These are phyloP conservation scores for Rusavskia elegans DNA, from an alignment of 495 filamentous ascomycete species.

Conservation along the genomic window DNA sequence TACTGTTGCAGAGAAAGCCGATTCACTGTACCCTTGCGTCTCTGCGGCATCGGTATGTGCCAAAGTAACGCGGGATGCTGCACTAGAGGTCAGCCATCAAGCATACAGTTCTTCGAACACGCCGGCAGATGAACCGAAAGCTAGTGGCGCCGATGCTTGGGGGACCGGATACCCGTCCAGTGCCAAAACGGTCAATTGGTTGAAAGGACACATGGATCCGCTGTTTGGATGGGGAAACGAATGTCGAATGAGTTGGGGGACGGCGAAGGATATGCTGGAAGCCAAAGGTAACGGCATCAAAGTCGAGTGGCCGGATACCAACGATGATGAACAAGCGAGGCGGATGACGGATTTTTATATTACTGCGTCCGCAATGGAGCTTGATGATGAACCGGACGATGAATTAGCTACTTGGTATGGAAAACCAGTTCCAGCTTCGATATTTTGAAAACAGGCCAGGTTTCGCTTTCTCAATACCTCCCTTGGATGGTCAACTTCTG, in stretches of 20 bases:
- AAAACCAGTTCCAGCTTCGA: constrained; percentile 7
- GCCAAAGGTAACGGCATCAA: constrained; percentile 38
- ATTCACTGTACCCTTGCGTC: constrained; percentile 83
- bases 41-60: constrained; percentile 87
- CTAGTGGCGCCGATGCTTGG: constrained; percentile 37
- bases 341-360: constrained; percentile 61
- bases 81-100: constrained; percentile 60
- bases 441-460: constrained; percentile 8
- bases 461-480: too few species aligned
- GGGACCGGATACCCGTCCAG: constrained; percentile 91
- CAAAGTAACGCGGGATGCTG: constrained; percentile 87
- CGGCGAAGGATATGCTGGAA: constrained; percentile 84
- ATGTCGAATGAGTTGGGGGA: constrained; percentile 81
- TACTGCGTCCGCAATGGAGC: constrained; percentile 12
- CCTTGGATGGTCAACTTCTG: not conserved
- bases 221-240: constrained; percentile 92
- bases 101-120: constrained; percentile 15
- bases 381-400: constrained; percentile 7
- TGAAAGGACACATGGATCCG: constrained; percentile 74
- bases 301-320: constrained; percentile 73
- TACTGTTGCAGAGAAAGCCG: constrained; percentile 92
- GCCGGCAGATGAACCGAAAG: constrained; percentile 9
- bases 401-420: constrained; percentile 15
- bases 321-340: constrained; percentile 46
- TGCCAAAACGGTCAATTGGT: constrained; percentile 61